Evolutionary conservation across 306 rosid genomes (phyloP), one percentile per base, ranked within the genome.

Genomic region (cucumber (Cucumis sativus)): DNA sequence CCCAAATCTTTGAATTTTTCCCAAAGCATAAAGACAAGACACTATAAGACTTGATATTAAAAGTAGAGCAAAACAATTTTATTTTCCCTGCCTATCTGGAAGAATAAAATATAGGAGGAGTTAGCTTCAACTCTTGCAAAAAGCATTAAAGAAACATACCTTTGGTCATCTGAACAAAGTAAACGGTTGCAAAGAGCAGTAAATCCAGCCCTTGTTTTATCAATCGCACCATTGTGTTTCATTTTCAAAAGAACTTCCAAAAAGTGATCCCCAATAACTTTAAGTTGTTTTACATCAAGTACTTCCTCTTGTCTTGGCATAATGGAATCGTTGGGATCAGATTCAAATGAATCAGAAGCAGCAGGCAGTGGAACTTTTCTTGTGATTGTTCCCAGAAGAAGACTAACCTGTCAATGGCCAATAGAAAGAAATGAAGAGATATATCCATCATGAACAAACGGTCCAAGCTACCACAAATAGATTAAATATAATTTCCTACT

Each of bases 161-260:
- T 80, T 56, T 89, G 87, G 83, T 92, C 97, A 84, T 85, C 89
- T 61, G 99, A 95, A 84, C 97, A 95, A 80, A 95, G 97, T 77
- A 95, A 81, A 60, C 97, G 96, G 71, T 95, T 95, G 86, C 97
- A 95, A 82, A 95, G 97, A 69, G 99, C 97, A 60, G 99, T 90
- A 81, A 95, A 92, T 80, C 99, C 99, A 20, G 97, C 99, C 84
- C 99, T 88, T 3, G 97, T 95, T 90, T 95, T 95, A 80, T 95
- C 99, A 84, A 95, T 95, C 55, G 99, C 99, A 74, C 99, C 99
- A 80, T 95, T 95, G 80, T 92, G 99, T 91, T 95, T 92, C 97
- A 92, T 95, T 84, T 95, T 95, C 84, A 95, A 84, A 82, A 95
- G 97, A 77, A 95, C 99, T 87, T 95, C 99, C 84, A 95, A 82